A percentile compares a stretch with the other conserved stretches of the same genome.
phyloP scores from a whole-genome alignment of 495 filamentous ascomycete genomes.

The Darksidea phi region DNA sequence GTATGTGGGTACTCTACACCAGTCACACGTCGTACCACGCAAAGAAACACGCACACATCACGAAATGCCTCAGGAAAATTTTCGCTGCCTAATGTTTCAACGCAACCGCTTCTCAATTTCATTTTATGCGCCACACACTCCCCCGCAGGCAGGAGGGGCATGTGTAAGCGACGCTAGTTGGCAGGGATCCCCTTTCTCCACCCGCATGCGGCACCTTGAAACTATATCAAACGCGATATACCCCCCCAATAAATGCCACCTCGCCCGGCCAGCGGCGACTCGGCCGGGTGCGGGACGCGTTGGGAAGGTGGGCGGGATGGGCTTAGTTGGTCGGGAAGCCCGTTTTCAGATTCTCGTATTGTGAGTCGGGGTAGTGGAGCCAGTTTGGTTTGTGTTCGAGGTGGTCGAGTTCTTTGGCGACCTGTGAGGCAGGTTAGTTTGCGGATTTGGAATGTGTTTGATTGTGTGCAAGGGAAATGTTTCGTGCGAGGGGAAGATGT shows the following conservation, averaged over 20 bases:
- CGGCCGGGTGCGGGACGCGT: no score
- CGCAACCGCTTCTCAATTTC: no score
- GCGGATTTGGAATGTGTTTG: conserved; percentile 1
- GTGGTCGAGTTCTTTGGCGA: conserved; percentile 27
- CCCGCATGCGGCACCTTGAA: neutral
- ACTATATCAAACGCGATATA: conserved; percentile 10
- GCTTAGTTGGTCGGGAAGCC: conserved; percentile 28
- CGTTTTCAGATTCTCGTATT: conserved; percentile 31
- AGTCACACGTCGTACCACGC: conserved; percentile 2
- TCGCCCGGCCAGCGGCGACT: neutral
- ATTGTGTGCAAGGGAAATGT: neutral
- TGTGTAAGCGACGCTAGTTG: no score
- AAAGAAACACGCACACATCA: conserved; percentile 4
- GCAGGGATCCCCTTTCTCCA: neutral
- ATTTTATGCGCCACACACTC: no score
- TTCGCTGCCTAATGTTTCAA: neutral
- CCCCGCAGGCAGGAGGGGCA: no score
- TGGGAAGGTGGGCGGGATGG: no score
- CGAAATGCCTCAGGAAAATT: conserved; percentile 3
- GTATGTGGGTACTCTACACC: neutral
- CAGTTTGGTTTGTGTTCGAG: conserved; percentile 23
- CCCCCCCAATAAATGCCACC: neutral
- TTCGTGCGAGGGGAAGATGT: neutral
- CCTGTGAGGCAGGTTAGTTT: conserved; percentile 4
- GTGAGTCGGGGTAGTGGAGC: conserved; percentile 28